Conservation (phyloP, 148 eudicot species). For the Amaranthus hypochondriacus region DNA sequence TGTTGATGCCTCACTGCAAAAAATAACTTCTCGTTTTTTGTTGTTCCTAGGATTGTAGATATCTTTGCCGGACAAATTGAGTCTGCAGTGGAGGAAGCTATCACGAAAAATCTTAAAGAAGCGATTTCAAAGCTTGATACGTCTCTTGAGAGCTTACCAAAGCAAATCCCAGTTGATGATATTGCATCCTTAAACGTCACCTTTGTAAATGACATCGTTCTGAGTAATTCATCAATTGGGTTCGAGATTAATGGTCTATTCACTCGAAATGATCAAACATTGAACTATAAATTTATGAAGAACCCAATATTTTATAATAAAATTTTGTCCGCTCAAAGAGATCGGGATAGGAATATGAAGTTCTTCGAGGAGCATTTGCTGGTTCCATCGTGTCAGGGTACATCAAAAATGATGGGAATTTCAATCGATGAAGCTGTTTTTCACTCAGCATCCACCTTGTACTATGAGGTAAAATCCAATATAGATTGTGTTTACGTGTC, state of each 20-base stretch:
- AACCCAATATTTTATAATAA: constrained; percentile 19
- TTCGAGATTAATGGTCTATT: constrained; percentile 71
- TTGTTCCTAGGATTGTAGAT: constrained; percentile 46
- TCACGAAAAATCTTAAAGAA: constrained; percentile 46
- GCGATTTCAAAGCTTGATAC: constrained; percentile 48
- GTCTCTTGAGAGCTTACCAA: constrained; percentile 50
- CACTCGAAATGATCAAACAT: constrained; percentile 28
- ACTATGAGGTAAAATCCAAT: constrained; percentile 47
- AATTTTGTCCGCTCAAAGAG: constrained; percentile 13
- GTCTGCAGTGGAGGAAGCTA: constrained; percentile 66
- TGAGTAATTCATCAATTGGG: constrained; percentile 60
- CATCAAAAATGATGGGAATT: constrained; percentile 75
- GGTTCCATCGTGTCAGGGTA: constrained; percentile 38
- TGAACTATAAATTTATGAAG: constrained; percentile 15
- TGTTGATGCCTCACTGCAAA: background rate
- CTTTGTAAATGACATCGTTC: constrained; percentile 38
- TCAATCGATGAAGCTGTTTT: constrained; percentile 63
- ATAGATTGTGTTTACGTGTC: background rate
- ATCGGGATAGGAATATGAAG: constrained; percentile 16
- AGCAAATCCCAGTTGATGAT: constrained; percentile 60
- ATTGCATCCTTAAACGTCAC: constrained; percentile 54
- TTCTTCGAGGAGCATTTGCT: constrained; percentile 25
- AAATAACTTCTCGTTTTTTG: background rate
- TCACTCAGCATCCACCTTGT: constrained; percentile 57
- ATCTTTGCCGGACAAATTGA: constrained; percentile 58